Conservation (phyloP, 306 rosid genomes). For the Glycyrrhiza uralensis region DNA sequence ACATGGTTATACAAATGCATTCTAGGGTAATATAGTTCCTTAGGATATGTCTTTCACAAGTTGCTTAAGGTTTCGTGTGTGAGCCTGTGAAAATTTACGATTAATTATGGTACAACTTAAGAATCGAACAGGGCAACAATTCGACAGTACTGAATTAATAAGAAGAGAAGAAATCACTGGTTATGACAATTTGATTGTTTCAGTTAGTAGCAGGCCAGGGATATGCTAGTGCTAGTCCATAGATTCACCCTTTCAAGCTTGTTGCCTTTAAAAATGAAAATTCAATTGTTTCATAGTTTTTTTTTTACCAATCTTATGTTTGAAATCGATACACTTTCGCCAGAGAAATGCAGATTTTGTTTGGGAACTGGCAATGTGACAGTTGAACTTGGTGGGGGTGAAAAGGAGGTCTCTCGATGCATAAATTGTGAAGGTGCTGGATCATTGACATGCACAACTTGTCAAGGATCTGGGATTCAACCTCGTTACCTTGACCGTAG, state of each 20-base stretch:
- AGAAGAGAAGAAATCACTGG: background rate
- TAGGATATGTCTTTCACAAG: background rate
- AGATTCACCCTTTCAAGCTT: background rate
- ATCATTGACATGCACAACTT: conserved; percentile 86
- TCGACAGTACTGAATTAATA: background rate
- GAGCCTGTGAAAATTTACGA: background rate
- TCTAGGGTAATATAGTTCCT: background rate
- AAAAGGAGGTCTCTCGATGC: conserved; percentile 80
- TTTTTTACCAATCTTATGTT: background rate
- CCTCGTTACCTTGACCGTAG: conserved; percentile 99
- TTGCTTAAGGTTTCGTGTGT: background rate
- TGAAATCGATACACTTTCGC: conserved; percentile 13
- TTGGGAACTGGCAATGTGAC: conserved; percentile 65
- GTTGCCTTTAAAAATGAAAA: background rate
- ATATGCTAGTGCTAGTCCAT: background rate
- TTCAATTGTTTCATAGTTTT: background rate
- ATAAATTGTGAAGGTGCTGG: conserved; percentile 90
- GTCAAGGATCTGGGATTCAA: conserved; percentile 96
- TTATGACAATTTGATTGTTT: background rate
- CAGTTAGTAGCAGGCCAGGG: background rate
- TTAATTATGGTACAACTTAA: background rate
- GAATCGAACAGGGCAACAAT: background rate
- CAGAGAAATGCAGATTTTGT: conserved; percentile 96
- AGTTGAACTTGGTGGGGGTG: conserved; percentile 79
- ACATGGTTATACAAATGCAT: background rate